phyloP scores from a whole-genome alignment of 768 basidiomycete genomes.

The Lentinus brumalis region DNA sequence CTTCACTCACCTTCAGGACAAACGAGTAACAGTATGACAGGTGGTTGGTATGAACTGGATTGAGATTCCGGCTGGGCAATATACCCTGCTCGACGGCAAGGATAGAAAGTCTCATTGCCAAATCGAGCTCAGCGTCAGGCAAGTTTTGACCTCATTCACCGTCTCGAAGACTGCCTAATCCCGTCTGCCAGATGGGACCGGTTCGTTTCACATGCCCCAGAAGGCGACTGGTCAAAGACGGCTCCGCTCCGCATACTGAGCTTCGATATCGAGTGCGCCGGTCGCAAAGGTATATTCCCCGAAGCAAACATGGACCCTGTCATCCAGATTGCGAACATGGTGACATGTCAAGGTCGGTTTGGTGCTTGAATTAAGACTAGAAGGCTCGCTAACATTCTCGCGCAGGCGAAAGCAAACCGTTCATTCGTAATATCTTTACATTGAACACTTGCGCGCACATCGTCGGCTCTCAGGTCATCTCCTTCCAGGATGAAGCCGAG shows the following conservation, averaged over 20 bases:
- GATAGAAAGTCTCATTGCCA: conserved; percentile 83
- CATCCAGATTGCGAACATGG: conserved; percentile 99
- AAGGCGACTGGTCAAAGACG: conserved; percentile 88
- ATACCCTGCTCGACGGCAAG: conserved; percentile 57
- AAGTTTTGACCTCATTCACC: conserved; percentile 22
- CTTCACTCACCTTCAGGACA: not conserved
- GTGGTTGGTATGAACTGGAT: conserved; percentile 99
- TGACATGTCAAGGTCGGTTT: conserved; percentile 87
- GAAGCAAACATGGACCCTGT: conserved; percentile 90
- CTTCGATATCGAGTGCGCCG: conserved; percentile 99
- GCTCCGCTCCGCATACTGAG: conserved; percentile 93
- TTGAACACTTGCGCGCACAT: conserved; percentile 94
- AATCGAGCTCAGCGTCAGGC: conserved; percentile 83
- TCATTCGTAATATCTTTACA: conserved; percentile 95
- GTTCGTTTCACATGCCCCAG: conserved; percentile 89
- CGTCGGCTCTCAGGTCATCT: conserved; percentile 95
- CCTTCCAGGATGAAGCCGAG: conserved; percentile 71
- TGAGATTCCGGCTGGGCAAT: conserved; percentile 84
- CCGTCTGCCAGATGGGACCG: conserved; percentile 51
- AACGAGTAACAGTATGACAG: conserved; percentile 37
- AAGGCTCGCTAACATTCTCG: not conserved
- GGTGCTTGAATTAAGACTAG: not conserved
- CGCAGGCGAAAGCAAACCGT: conserved; percentile 87
- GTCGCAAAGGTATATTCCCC: conserved; percentile 95
- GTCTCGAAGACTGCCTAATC: not conserved